Evolutionary conservation across 2,329 filamentous ascomycete genomes (phyloP), one percentile per base, ranked within the genome.

Genomic region (Elsinoe australis): DNA sequence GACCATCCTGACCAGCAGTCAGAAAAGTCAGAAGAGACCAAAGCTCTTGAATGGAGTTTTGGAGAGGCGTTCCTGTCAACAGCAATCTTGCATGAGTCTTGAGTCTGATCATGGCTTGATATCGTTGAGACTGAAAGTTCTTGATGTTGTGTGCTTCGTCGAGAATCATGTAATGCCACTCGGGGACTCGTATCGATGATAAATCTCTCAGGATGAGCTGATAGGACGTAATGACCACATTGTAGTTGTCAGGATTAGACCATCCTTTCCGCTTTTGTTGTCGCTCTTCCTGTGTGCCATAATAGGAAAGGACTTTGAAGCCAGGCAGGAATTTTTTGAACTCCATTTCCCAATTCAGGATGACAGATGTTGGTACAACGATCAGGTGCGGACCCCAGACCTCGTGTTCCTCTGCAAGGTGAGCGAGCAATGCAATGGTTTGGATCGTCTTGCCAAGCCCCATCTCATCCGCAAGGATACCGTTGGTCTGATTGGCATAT

Each of bases 101-200:
- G 69, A 98, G 94, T 0, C 85, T 92, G 17, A 98, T 78, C 54
- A 98, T 76, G 0, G 88, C 90, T 64, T 96, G 92, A 89, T 92
- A 98, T 54, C 90, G 76, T 64, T 95, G 89, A 1, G 90, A 95
- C 60, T 94, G 89, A 73, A 96, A 98, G 66, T 98, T 98, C 62
- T 98, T 96, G 74, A 98, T 98, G 67, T 98, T 96, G 71, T 98
- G 92, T 0, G 94, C 92, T 69, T 98, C 92, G 58, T 98, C 92
- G 1, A 98, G 78, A 54, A 98, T 89, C 78, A 98, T 87, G 66
- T 96, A 98, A 62, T 96, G 89, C 94, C 94, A 98, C 47, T 80
- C 79, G 26, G 90, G 80, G 53, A 89, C 81, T 63, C 94, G 92
- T 69, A 98, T 94, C 1, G 94, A 87, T 57, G 90, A 84, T 54